These are phyloP conservation scores for Penicillium sp. DNA, from an alignment of 2,329 filamentous ascomycete genomes.

Conservation along the genomic window DNA sequence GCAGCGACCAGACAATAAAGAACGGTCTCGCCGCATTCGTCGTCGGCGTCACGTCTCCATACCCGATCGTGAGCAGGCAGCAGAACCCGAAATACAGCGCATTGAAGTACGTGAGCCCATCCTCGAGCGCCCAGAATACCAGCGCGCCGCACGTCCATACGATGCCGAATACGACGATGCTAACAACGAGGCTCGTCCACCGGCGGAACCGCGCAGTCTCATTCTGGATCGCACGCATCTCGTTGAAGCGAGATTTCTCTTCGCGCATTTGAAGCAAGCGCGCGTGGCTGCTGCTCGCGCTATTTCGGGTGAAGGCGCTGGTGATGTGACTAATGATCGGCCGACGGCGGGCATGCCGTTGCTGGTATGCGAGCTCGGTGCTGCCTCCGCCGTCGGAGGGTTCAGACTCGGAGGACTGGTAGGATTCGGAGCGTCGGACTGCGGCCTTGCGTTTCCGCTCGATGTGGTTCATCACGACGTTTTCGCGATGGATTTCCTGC, in stretches of 20 bases:
- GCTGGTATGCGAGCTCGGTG: neutral
- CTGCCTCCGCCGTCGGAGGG: too few relatives aligned
- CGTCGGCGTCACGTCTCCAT: conserved; percentile 54
- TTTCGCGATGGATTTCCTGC: neutral
- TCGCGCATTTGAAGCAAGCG: neutral
- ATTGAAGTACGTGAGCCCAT: conserved; percentile 39
- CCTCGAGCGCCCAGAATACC: neutral
- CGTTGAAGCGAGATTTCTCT: neutral
- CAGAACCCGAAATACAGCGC: conserved; percentile 60
- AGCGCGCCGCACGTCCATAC: neutral
- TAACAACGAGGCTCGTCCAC: neutral
- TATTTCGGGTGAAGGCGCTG: neutral
- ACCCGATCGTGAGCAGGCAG: conserved; percentile 60
- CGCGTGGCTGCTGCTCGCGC: neutral
- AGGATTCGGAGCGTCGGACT: neutral
- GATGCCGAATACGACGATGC: neutral
- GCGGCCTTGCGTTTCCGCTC: neutral
- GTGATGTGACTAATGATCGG: neutral
- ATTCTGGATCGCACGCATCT: neutral
- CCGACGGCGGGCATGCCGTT: neutral
- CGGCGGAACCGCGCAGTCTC: neutral
- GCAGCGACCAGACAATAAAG: conserved; percentile 62
- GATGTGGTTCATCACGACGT: neutral
- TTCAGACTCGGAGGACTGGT: neutral
- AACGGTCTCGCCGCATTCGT: conserved; percentile 59